phyloP scores from a whole-genome alignment of 2,329 filamentous ascomycete species.

The Sporothrix pallida region DNA sequence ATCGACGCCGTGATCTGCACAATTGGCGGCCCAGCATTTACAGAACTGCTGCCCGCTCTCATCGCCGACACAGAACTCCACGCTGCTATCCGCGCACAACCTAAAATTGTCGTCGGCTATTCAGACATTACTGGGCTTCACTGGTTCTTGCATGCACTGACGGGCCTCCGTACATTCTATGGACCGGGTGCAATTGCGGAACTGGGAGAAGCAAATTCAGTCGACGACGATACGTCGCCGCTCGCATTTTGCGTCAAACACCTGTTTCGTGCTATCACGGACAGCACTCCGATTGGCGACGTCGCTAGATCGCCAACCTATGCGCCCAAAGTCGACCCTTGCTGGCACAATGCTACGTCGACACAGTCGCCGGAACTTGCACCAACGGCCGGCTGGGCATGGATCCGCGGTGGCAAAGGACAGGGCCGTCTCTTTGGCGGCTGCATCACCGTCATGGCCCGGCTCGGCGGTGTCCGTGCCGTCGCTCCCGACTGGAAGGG shows the following conservation, averaged over 20 bases:
- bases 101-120: neutral
- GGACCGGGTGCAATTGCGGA: neutral
- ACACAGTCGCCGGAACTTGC: neutral
- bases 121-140: slow-evolving; percentile 10
- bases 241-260: neutral
- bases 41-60: slow-evolving; percentile 1
- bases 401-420: neutral
- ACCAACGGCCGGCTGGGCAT: neutral
- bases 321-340: neutral
- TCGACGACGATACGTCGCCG: neutral
- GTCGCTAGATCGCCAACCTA: neutral
- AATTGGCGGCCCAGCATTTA: neutral
- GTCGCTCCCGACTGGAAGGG: neutral
- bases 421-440: slow-evolving; percentile 16
- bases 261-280: slow-evolving; percentile 2
- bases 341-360: neutral
- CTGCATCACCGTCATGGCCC: slow-evolving; percentile 10
- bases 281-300: neutral
- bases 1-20: slow-evolving; percentile 15
- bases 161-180: neutral
- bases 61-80: slow-evolving; percentile 11
- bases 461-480: neutral
- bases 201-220: neutral
- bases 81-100: neutral
- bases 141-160: slow-evolving; percentile 8